phyloP scores from a whole-genome alignment of 2,329 filamentous ascomycete genomes.

The Talaromyces albobiverticillius region DNA sequence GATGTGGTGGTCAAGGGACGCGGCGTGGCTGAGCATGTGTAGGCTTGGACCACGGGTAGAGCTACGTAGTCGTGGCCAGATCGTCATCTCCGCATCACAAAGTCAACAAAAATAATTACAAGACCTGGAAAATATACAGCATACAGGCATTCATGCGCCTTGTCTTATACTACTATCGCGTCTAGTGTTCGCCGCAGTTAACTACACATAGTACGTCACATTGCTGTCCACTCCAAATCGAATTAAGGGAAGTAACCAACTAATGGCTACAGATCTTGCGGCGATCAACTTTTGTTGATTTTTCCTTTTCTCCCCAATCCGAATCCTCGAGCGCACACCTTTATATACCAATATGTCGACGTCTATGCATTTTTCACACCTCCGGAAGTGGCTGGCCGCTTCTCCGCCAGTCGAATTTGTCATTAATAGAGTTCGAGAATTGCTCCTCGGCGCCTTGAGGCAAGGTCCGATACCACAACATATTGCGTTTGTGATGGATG shows the following conservation, averaged over 20 bases:
- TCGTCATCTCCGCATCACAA: neutral
- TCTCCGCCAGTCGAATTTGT: conserved; percentile 91
- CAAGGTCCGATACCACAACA: conserved; percentile 92
- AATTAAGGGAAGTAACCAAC: too few relatives aligned
- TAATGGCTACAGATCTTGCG: too few relatives aligned
- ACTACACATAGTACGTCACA: too few relatives aligned
- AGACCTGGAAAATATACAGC: neutral
- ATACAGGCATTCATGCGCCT: too few relatives aligned
- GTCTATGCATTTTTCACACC: conserved; percentile 58
- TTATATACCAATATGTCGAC: conserved; percentile 33
- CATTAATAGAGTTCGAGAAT: conserved; percentile 72
- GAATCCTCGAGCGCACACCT: neutral
- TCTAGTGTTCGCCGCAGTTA: too few relatives aligned
- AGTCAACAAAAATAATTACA: too few relatives aligned
- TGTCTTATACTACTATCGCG: too few relatives aligned
- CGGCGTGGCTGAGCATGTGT: neutral
- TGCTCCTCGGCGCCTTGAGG: conserved; percentile 81
- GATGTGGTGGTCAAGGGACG: too few relatives aligned
- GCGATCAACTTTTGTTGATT: too few relatives aligned
- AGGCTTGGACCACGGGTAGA: neutral
- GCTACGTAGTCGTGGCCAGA: neutral
- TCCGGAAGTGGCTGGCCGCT: conserved; percentile 74
- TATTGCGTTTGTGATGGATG: conserved; percentile 99
- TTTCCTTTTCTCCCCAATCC: neutral
- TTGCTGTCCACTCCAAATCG: too few relatives aligned